A percentile compares a stretch with the other conserved stretches of the same genome.
Evolutionary conservation across 2,329 filamentous ascomycete species (phyloP).

Genomic region (Periconia sp.): DNA sequence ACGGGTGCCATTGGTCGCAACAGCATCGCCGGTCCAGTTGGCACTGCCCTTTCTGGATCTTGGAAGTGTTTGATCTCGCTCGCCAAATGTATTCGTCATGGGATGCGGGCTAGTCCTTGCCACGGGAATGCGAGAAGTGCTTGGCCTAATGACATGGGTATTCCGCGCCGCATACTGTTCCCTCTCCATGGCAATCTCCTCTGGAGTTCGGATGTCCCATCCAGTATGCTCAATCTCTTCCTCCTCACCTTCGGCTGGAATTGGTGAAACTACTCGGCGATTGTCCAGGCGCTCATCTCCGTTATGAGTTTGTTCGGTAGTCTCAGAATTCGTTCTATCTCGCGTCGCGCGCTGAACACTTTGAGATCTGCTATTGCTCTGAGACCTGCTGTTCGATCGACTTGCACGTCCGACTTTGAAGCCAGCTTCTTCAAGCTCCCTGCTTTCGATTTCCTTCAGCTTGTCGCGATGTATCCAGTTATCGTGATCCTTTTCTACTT

Average conservation of each 20-base stretch:
- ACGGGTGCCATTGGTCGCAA: conserved; percentile 67
- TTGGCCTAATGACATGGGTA: conserved; percentile 59
- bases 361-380: conserved; percentile 29
- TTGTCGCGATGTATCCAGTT: conserved; percentile 90
- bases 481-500: conserved; percentile 60
- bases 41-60: conserved; percentile 64
- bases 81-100: conserved; percentile 72
- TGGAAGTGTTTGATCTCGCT: conserved; percentile 72
- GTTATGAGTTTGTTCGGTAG: conserved; percentile 25
- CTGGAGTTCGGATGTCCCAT: conserved; percentile 78
- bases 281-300: conserved; percentile 37
- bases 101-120: conserved; percentile 80
- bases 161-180: conserved; percentile 50
- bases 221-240: conserved; percentile 29
- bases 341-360: conserved; percentile 20
- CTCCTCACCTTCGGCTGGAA: conserved; percentile 54
- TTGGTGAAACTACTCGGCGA: conserved; percentile 42
- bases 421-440: conserved; percentile 80
- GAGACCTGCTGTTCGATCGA: conserved; percentile 45
- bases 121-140: conserved; percentile 83
- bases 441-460: conserved; percentile 78
- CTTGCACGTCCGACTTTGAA: conserved; percentile 61
- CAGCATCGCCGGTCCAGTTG: conserved; percentile 64
- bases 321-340: conserved; percentile 41
- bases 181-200: conserved; percentile 71